A percentile compares a stretch with the other conserved stretches of the same genome.
Conservation (phyloP, 2,329 filamentous ascomycete genomes). For the Bipolaris sorokiniana region DNA sequence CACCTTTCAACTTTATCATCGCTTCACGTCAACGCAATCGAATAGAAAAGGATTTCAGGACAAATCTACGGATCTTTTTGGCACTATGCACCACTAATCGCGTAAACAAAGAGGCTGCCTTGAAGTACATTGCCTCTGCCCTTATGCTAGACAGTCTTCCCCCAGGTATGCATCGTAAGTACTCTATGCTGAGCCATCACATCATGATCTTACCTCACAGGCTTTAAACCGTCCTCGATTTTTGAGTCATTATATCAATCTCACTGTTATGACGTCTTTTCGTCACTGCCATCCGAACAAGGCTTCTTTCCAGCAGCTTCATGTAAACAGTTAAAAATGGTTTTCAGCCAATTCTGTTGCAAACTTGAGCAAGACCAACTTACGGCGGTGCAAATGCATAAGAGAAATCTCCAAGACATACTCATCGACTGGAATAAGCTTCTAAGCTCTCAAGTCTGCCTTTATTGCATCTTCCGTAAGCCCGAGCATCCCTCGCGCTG, state of each 20-base stretch:
- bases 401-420: constrained; percentile 13
- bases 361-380: constrained; percentile 3
- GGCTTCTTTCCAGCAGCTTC: neutral
- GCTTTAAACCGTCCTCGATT: constrained; percentile 5
- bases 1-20: constrained; percentile 13
- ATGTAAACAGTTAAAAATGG: neutral
- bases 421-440: constrained; percentile 15
- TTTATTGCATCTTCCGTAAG: constrained; percentile 18
- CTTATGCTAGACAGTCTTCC: constrained; percentile 13
- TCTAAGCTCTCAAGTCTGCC: constrained; percentile 11
- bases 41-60: constrained; percentile 11
- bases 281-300: neutral
- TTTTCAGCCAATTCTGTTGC: constrained; percentile 6
- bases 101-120: constrained; percentile 6
- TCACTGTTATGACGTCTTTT: constrained; percentile 9
- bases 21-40: constrained; percentile 10
- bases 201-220: neutral
- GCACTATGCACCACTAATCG: constrained; percentile 4
- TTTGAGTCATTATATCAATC: constrained; percentile 9
- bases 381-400: constrained; percentile 10
- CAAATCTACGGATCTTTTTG: constrained; percentile 13
- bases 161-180: constrained; percentile 20
- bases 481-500: constrained; percentile 15
- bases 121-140: constrained; percentile 11
- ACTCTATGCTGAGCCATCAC: constrained; percentile 5